These are phyloP conservation scores for Loxodes magnus DNA, from an alignment of 73 alveolate species.

Conservation along the genomic window DNA sequence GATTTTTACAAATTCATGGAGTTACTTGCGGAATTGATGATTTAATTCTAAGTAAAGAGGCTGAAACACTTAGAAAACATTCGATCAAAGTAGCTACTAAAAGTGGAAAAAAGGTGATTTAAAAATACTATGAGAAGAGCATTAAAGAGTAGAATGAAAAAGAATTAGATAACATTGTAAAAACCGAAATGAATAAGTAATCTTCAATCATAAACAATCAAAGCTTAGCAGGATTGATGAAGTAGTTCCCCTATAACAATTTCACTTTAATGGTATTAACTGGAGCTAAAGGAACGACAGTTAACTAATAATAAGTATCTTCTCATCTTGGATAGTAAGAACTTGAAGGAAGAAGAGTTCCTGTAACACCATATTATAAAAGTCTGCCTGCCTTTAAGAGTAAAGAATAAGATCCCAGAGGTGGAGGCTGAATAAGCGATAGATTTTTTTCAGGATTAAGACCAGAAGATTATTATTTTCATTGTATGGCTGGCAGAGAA, in stretches of 20 bases:
- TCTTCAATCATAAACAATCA: slow-evolving; percentile 61
- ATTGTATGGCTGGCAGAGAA: slow-evolving; percentile 98
- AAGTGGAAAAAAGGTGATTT: neutral
- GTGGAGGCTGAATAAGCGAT: slow-evolving; percentile 91
- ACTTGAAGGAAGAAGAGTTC: slow-evolving; percentile 96
- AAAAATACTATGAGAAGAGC: slow-evolving; percentile 22
- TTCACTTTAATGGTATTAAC: slow-evolving; percentile 89
- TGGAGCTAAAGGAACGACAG: slow-evolving; percentile 95
- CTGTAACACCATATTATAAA: slow-evolving; percentile 88
- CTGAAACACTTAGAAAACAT: slow-evolving; percentile 65
- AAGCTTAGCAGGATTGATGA: slow-evolving; percentile 73
- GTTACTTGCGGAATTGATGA: slow-evolving; percentile 95
- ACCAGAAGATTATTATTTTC: slow-evolving; percentile 49
- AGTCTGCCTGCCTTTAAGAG: slow-evolving; percentile 89
- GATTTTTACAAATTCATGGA: slow-evolving; percentile 79
- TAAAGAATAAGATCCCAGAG: slow-evolving; percentile 94
- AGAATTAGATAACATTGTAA: slow-evolving; percentile 78
- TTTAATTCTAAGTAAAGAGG: slow-evolving; percentile 53
- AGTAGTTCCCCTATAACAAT: slow-evolving; percentile 77
- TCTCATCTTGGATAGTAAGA: slow-evolving; percentile 91
- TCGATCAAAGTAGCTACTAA: slow-evolving; percentile 9
- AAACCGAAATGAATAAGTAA: slow-evolving; percentile 61
- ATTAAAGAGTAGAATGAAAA: slow-evolving; percentile 42
- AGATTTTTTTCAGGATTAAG: slow-evolving; percentile 94
- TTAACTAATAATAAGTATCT: slow-evolving; percentile 79